Base-by-base conservation (phyloP, 164 flowering plant genomes). In the Protea cynaroides region DNA sequence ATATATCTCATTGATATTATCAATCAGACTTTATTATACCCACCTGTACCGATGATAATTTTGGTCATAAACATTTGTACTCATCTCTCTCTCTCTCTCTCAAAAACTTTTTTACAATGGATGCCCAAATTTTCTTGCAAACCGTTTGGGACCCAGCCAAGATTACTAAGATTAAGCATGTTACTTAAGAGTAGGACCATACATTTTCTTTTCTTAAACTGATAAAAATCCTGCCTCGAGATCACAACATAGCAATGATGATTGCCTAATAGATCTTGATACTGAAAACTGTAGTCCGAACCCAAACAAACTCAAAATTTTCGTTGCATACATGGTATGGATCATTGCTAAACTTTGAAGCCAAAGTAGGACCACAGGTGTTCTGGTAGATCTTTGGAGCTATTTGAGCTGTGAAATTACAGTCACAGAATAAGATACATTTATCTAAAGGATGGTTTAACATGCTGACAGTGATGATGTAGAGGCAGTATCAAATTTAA, bases 221-320 rank as follows among this genome's bases (percentile, higher is more conserved):
- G 14, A 1, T 40, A 40, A 40, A n/a, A 66, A 67, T 34, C 78
- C 84, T 50, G 77, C 80, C 25, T 73, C 71, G 51, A 87, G 58
- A 68, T 84, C 82, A 86, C 83, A 89, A 63, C 85, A 89, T 55
- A 92, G 75, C 19, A 85, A 68, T 64, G 86, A 80, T 63, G 96
- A 82, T 51, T 73, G 76, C 53, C 97, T 97, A 71, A 91, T 74
- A 40, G 99, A 80, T 62, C 85, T 89, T 25, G 66, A 19, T 1
- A 19, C 38, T 18, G 97, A 86, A 69, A 94, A 88, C 97, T 36
- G 97, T 83, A 8, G 96, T 84, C 18, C 99, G 97, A 69, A 95
- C 84, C 99, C 99, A 95, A 5, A 81, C 56, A 70, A 76, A 84
- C 53, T 88, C 84, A 64, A 68, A 62, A 69, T 92, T 84, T 64